phyloP scores from a whole-genome alignment of 2,329 filamentous ascomycete species.

The Botrytis squamosa region DNA sequence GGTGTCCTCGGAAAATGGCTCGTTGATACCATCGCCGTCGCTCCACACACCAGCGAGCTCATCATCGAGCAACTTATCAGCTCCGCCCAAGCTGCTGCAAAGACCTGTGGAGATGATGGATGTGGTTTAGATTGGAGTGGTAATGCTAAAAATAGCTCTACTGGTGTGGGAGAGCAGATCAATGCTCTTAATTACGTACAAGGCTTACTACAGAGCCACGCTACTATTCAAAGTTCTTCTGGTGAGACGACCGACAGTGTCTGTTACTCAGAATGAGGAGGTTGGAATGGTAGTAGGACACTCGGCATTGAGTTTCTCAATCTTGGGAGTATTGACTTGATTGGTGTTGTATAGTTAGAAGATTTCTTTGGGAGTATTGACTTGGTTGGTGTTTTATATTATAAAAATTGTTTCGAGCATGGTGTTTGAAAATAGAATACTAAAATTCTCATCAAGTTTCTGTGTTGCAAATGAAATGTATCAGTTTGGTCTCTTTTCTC shows the following conservation, averaged over 20 bases:
- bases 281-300: neutral
- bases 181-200: conserved; percentile 52
- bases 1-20: conserved; percentile 68
- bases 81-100: conserved; percentile 59
- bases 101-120: conserved; percentile 60
- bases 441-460: no score
- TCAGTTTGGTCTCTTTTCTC: no score
- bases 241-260: conserved; percentile 31
- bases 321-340: conserved; percentile 6
- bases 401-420: no score
- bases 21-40: conserved; percentile 58
- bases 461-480: no score
- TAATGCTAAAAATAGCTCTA: conserved; percentile 49
- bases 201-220: conserved; percentile 39
- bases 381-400: no score
- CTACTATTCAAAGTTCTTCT: conserved; percentile 47
- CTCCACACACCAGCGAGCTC: conserved; percentile 53
- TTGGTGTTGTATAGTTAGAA: neutral
- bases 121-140: conserved; percentile 66
- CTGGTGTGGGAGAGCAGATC: conserved; percentile 50
- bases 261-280: neutral
- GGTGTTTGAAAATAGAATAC: no score
- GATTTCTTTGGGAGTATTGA: no score
- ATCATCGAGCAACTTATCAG: conserved; percentile 58
- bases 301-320: neutral